These are phyloP conservation scores for Calonectria pteridis DNA, from an alignment of 2,329 filamentous ascomycete genomes.

Conservation along the genomic window DNA sequence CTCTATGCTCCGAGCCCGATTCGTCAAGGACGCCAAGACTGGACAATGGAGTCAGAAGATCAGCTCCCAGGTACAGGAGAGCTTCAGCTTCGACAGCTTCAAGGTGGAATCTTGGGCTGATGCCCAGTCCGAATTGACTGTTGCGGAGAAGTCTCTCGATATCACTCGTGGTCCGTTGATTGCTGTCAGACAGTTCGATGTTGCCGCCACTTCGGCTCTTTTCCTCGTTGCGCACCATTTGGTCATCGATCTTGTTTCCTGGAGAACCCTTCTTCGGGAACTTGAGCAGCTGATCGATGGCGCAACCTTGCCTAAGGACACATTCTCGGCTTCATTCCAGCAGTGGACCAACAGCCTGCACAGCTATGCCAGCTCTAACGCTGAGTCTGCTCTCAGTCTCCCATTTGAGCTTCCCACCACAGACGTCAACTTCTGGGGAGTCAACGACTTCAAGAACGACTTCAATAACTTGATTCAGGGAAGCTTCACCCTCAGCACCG, in stretches of 20 bases:
- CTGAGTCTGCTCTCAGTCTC: not conserved
- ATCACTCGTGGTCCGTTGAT: slow-evolving; percentile 17
- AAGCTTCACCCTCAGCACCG: not conserved
- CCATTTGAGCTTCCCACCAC: not conserved
- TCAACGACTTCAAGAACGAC: not conserved
- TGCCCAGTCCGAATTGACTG: not conserved
- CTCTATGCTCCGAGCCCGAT: slow-evolving; percentile 38
- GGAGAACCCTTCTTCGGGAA: slow-evolving; percentile 54
- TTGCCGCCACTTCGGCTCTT: slow-evolving; percentile 37
- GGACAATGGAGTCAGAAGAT: slow-evolving; percentile 32
- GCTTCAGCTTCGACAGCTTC: slow-evolving; percentile 26
- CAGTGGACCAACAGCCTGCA: slow-evolving; percentile 48
- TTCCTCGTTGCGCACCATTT: slow-evolving; percentile 54
- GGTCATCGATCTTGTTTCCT: slow-evolving; percentile 60
- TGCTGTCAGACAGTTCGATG: slow-evolving; percentile 28
- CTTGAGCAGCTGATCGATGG: slow-evolving; percentile 45
- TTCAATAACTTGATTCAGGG: not conserved
- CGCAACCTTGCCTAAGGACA: not conserved
- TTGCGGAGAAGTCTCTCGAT: slow-evolving; percentile 33
- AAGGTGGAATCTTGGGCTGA: not conserved
- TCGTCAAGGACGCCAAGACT: not conserved
- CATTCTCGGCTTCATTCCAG: slow-evolving; percentile 36
- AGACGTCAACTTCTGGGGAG: not conserved
- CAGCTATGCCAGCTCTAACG: slow-evolving; percentile 35
- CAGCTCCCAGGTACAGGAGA: slow-evolving; percentile 6